Conservation (phyloP, 305 asterid species). For the Andrographis paniculata region DNA sequence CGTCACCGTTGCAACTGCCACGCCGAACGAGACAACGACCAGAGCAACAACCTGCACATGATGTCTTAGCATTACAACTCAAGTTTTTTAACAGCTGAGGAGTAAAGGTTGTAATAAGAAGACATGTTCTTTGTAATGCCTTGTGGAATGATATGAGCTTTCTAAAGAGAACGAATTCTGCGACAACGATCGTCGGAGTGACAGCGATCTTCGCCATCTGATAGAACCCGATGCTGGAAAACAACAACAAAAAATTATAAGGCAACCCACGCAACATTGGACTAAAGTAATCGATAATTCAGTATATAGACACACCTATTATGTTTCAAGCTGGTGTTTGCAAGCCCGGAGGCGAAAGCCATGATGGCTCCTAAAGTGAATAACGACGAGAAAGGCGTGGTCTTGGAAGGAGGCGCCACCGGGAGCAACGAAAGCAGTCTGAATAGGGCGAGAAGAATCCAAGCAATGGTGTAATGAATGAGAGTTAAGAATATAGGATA, state of each 20-base stretch:
- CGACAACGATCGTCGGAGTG: conserved; percentile 84
- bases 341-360: conserved; percentile 89
- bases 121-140: conserved; percentile 23
- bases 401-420: conserved; percentile 57
- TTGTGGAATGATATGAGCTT: conserved; percentile 47
- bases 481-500: conserved; percentile 82
- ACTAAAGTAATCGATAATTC: neutral
- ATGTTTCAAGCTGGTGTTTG: conserved; percentile 70
- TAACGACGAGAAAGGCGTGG: conserved; percentile 79
- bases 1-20: conserved; percentile 82
- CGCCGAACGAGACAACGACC: conserved; percentile 61
- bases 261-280: neutral
- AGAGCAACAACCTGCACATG: conserved; percentile 67
- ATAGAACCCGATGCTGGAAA: conserved; percentile 81
- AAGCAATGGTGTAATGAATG: conserved; percentile 67
- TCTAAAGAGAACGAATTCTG: conserved; percentile 59
- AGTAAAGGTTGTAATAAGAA: no score
- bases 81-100: no score
- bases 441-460: conserved; percentile 65
- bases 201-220: conserved; percentile 96
- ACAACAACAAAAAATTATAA: conserved; percentile 8
- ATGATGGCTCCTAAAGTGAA: conserved; percentile 72
- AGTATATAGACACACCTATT: conserved; percentile 51
- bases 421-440: conserved; percentile 61
- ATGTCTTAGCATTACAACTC: no score